These are phyloP conservation scores for Rosa hybrid DNA, from an alignment of 331 rosid genomes.

Conservation along the genomic window DNA sequence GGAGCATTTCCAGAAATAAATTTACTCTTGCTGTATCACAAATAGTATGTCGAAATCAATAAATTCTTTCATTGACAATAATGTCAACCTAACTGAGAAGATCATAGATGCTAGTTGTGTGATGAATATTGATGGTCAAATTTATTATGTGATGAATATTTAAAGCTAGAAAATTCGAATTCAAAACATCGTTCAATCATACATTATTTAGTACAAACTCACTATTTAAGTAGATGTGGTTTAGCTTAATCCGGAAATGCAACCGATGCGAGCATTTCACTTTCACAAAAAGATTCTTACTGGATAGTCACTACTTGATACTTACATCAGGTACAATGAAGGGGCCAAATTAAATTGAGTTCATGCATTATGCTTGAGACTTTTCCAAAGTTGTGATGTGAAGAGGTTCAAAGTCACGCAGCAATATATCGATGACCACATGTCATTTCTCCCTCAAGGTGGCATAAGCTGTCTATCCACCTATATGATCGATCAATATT, in stretches of 20 bases:
- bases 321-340: not conserved
- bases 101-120: not conserved
- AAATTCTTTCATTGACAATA: not conserved
- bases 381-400: not conserved
- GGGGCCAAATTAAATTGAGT: not conserved
- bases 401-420: not conserved
- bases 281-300: not conserved
- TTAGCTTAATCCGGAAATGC: too few relatives aligned
- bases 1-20: not conserved
- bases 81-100: not conserved
- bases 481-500: not conserved
- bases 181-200: not conserved
- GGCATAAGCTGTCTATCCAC: not conserved
- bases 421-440: not conserved
- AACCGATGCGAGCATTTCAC: not conserved
- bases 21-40: not conserved
- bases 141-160: too few relatives aligned
- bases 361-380: not conserved
- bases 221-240: too few relatives aligned
- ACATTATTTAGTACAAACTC: too few relatives aligned
- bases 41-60: not conserved
- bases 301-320: not conserved
- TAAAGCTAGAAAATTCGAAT: not conserved
- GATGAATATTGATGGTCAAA: not conserved
- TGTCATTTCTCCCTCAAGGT: not conserved